Base-by-base conservation (phyloP, 1,284 basidiomycete species). In the Polyporus tsugae region DNA sequence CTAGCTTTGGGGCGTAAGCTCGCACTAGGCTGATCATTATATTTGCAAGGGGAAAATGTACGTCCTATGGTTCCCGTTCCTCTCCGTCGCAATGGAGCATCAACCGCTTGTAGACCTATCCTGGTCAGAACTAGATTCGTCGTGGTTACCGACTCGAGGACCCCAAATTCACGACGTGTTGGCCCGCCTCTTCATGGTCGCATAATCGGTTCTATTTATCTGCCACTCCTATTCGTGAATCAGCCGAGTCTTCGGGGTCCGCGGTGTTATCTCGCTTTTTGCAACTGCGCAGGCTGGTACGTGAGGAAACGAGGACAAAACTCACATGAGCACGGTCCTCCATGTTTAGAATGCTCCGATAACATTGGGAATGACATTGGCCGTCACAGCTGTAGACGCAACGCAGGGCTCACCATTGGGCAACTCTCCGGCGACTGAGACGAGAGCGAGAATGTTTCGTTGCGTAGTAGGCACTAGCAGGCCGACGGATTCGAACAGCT, bases 11-110 rank as follows among this genome's bases (percentile, higher is more conserved):
- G 11, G 25, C 22, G 2, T 22, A 53, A 33, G 1, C 9, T 22
- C 17, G 1, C 7, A 29, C 29, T 29, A 10, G 13, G 4, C 42
- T 62, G 29, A 22, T 36, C 22, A 33, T 11, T 19, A 15, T 38
- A 6, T 9, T 25, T 15, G 10, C 33, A 9, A 62, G 61, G n/a
- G 61, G 61, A 2, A 42, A 52, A 36, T 62, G 61, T 62, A 53
- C 5, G 61, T 22, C 25, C 2, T 5, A 22, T 9, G 22, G 9
- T 33, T 36, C 19, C 10, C 15, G 33, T 36, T 19, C 10, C 4
- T 38, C 19, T 22, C 35, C 11, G 4, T 5, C 35, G 4, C 35
- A 6, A 38, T 22, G 22, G 17, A n/a, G 29, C 9, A 38, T 39
- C 4, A 52, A 22, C 33, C 17, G 7, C 10, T 17, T n/a, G 7